phyloP scores from a whole-genome alignment of 306 rosid genomes.

The Malus orientalis region DNA sequence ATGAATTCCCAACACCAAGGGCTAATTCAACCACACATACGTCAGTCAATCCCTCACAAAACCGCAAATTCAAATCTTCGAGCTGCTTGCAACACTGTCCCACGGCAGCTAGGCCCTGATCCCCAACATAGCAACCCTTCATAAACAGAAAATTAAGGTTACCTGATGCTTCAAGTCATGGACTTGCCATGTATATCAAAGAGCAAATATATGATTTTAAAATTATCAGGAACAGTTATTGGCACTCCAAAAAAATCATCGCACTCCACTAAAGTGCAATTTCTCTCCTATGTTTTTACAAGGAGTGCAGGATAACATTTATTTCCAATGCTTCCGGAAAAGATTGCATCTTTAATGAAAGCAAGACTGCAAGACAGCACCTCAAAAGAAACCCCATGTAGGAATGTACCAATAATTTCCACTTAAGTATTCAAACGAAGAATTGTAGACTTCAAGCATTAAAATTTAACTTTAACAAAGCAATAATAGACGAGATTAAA shows the following conservation, averaged over 20 bases:
- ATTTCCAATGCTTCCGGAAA: not conserved
- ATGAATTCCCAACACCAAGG: slow-evolving; percentile 57
- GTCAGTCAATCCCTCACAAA: slow-evolving; percentile 91
- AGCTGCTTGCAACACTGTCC: slow-evolving; percentile 78
- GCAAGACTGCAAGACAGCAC: not conserved
- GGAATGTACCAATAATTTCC: too few relatives aligned
- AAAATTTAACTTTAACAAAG: not conserved
- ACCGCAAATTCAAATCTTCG: slow-evolving; percentile 81
- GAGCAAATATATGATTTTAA: not conserved
- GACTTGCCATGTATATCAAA: not conserved
- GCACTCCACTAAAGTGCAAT: not conserved
- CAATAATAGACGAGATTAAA: not conserved
- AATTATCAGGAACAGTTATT: not conserved
- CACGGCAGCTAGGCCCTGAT: slow-evolving; percentile 73
- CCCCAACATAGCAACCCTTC: slow-evolving; percentile 96
- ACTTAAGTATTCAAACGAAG: not conserved
- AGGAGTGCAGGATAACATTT: not conserved
- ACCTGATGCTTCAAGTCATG: not conserved
- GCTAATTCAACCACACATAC: slow-evolving; percentile 61
- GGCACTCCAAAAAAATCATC: not conserved
- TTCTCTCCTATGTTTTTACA: not conserved
- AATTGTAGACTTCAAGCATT: not conserved
- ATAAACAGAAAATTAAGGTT: slow-evolving; percentile 17
- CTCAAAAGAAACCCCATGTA: not conserved
- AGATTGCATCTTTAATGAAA: not conserved